These are phyloP conservation scores for Tolypocladium ovalisporum DNA, from an alignment of 2,329 filamentous ascomycete genomes.

Conservation along the genomic window DNA sequence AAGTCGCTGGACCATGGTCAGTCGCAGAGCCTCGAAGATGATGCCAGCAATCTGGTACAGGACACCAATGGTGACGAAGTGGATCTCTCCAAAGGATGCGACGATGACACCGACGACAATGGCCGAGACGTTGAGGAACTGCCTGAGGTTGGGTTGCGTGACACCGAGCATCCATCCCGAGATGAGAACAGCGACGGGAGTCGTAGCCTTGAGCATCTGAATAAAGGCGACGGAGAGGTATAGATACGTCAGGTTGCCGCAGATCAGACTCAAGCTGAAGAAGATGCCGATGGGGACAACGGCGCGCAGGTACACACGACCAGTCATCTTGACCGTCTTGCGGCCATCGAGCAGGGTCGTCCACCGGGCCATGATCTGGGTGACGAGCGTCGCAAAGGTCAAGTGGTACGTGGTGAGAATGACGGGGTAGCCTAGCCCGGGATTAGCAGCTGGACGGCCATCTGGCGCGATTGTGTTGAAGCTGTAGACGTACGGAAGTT, in stretches of 20 bases:
- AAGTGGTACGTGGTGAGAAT: conserved; percentile 95
- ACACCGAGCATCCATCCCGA: conserved; percentile 83
- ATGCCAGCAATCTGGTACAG: conserved; percentile 70
- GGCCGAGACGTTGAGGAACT: conserved; percentile 83
- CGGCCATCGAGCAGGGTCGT: conserved; percentile 85
- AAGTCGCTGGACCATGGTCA: conserved; percentile 76
- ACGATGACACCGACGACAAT: conserved; percentile 94
- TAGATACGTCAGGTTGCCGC: conserved; percentile 89
- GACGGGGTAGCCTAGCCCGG: conserved; percentile 52
- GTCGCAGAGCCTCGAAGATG: conserved; percentile 69
- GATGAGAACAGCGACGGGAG: conserved; percentile 83
- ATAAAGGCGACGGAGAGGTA: conserved; percentile 96
- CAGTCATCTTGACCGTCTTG: conserved; percentile 96
- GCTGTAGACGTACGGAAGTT: conserved; percentile 49
- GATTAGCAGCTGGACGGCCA: conserved; percentile 9
- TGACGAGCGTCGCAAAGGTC: conserved; percentile 85
- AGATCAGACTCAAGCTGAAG: conserved; percentile 93
- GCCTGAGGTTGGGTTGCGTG: conserved; percentile 71
- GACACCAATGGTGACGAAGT: conserved; percentile 75
- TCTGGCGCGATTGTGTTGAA: conserved; percentile 1
- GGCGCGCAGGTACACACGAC: conserved; percentile 80
- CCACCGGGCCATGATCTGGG: conserved; percentile 82
- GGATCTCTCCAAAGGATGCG: conserved; percentile 90
- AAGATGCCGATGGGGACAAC: conserved; percentile 93
- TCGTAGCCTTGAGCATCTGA: conserved; percentile 99